phyloP scores from a whole-genome alignment of 129 eudicot species.

The Gnaphalium uliginosum region DNA sequence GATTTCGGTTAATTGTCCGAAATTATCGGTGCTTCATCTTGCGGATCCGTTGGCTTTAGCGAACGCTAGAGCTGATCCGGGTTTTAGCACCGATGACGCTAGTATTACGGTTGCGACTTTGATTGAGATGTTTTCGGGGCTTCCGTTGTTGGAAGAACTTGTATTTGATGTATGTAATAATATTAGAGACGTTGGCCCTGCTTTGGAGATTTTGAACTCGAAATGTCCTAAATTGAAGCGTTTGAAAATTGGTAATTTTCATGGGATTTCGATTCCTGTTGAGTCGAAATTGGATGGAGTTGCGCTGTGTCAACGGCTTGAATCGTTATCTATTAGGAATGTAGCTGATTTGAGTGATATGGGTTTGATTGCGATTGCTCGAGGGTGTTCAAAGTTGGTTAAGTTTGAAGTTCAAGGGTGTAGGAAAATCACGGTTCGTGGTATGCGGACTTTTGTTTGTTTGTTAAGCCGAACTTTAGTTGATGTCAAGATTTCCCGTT shows the following conservation, averaged over 20 bases:
- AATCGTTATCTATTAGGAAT: constrained; percentile 66
- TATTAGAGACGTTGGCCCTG: constrained; percentile 69
- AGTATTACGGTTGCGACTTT: constrained; percentile 40
- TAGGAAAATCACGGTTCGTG: constrained; percentile 62
- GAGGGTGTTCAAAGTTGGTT: constrained; percentile 73
- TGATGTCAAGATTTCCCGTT: constrained; percentile 76
- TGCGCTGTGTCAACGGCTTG: constrained; percentile 72
- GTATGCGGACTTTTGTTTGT: constrained; percentile 74
- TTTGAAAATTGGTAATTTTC: constrained; percentile 71
- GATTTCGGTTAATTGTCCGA: constrained; percentile 56
- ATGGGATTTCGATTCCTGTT: constrained; percentile 70
- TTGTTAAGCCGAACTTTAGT: constrained; percentile 55
- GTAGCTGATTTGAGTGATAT: constrained; percentile 77
- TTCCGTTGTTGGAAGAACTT: constrained; percentile 71
- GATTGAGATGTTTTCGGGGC: constrained; percentile 71
- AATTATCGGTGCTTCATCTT: constrained; percentile 52
- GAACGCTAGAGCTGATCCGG: constrained; percentile 43
- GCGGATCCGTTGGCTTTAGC: constrained; percentile 60
- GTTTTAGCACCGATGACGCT: constrained; percentile 52
- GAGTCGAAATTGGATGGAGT: constrained; percentile 77
- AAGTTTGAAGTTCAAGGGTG: constrained; percentile 83
- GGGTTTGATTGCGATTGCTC: constrained; percentile 82
- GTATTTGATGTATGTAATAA: constrained; percentile 63
- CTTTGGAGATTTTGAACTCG: constrained; percentile 59
- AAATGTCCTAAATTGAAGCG: constrained; percentile 63